These are phyloP conservation scores for Neurospora crassa DNA, from an alignment of 2,329 filamentous ascomycete species.

Conservation along the genomic window DNA sequence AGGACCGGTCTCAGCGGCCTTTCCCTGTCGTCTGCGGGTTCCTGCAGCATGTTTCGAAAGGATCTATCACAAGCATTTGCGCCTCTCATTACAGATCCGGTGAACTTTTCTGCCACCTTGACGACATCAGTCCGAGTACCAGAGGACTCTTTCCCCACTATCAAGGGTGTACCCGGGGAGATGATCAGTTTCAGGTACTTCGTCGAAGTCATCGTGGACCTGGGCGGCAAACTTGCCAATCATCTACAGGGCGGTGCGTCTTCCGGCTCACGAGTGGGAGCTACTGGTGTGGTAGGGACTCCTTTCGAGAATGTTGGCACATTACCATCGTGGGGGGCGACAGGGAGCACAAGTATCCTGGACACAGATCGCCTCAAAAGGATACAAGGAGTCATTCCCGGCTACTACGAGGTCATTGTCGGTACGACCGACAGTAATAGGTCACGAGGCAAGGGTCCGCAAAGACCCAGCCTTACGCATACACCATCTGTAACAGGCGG, in stretches of 20 bases:
- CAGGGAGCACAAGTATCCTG: constrained; percentile 53
- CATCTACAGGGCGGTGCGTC: constrained; percentile 55
- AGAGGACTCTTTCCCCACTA: constrained; percentile 86
- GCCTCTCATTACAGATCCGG: constrained; percentile 79
- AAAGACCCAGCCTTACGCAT: constrained; percentile 5
- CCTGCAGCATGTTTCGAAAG: constrained; percentile 89
- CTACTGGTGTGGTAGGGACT: constrained; percentile 17
- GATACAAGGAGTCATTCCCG: constrained; percentile 85
- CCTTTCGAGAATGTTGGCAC: constrained; percentile 31
- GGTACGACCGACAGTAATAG: constrained; percentile 72
- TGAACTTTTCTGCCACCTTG: constrained; percentile 66
- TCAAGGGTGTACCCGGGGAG: constrained; percentile 76
- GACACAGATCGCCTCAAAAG: constrained; percentile 80
- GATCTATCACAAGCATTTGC: constrained; percentile 84
- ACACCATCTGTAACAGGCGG: constrained; percentile 16
- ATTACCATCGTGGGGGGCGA: constrained; percentile 38
- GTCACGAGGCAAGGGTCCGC: constrained; percentile 29
- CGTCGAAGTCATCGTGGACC: constrained; percentile 83
- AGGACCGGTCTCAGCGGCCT: constrained; percentile 78
- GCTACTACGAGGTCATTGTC: constrained; percentile 77
- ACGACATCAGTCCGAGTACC: constrained; percentile 79
- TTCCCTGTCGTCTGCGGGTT: constrained; percentile 75
- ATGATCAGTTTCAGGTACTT: constrained; percentile 96
- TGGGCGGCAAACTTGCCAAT: constrained; percentile 77
- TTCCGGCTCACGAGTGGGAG: constrained; percentile 28